These are phyloP conservation scores for Alternaria sp. DNA, from an alignment of 2,329 filamentous ascomycete species.

Conservation along the genomic window DNA sequence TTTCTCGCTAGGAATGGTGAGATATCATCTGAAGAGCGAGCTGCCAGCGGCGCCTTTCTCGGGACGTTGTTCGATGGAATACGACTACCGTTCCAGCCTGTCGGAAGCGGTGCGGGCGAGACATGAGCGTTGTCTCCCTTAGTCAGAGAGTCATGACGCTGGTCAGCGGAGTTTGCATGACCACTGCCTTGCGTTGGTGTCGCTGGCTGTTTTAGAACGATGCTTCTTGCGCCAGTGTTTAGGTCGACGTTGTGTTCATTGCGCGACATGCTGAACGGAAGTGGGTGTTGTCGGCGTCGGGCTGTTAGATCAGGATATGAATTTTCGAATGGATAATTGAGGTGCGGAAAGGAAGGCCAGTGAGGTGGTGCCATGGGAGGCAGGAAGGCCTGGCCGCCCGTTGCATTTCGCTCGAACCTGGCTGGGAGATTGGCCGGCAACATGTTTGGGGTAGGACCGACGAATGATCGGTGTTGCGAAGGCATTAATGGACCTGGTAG, in stretches of 20 bases:
- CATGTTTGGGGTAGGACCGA: constrained; percentile 8
- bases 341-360: background rate
- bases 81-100: background rate
- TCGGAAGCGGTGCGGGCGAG: background rate
- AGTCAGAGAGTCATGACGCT: background rate
- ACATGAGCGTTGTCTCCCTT: background rate
- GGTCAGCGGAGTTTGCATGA: background rate
- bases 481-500: background rate
- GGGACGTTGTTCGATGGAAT: background rate
- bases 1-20: background rate
- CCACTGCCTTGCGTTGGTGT: background rate
- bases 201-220: background rate
- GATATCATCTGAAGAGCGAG: background rate
- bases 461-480: background rate
- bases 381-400: background rate
- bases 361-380: background rate
- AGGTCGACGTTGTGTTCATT: background rate
- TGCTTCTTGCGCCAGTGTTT: background rate
- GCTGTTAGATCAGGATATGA: background rate
- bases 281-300: background rate
- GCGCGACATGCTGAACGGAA: background rate
- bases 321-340: background rate
- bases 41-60: constrained; percentile 8
- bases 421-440: background rate
- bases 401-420: background rate